Evolutionary conservation across 140 eudicot genomes (phyloP).

Genomic region (Anethum foeniculum): DNA sequence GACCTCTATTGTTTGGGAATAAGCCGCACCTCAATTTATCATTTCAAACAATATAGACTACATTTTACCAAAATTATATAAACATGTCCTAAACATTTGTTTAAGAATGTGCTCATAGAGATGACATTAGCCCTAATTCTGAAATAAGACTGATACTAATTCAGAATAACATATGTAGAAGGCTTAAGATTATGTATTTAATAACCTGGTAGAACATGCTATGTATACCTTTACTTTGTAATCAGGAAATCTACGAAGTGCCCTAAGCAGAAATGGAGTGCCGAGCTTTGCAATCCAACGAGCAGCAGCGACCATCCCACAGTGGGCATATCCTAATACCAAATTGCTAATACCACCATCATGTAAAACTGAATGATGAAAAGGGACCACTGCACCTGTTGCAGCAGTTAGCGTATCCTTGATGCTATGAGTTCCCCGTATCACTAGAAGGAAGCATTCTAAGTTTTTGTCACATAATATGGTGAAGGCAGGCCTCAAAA

Average conservation of each 20-base stretch:
- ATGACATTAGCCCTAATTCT: background rate
- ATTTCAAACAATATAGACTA: background rate
- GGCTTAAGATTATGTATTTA: background rate
- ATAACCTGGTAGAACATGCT: background rate
- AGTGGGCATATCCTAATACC: slow-evolving; percentile 94
- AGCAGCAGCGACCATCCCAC: slow-evolving; percentile 99
- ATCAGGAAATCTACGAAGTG: slow-evolving; percentile 64
- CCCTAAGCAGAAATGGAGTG: slow-evolving; percentile 64
- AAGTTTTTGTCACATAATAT: slow-evolving; percentile 62
- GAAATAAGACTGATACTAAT: background rate
- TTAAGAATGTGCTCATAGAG: background rate
- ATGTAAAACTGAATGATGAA: slow-evolving; percentile 92
- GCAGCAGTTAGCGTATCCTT: slow-evolving; percentile 97
- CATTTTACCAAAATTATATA: background rate
- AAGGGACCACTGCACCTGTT: slow-evolving; percentile 97
- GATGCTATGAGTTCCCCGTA: slow-evolving; percentile 97
- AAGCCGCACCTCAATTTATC: background rate
- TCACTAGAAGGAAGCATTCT: slow-evolving; percentile 76
- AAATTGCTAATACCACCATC: slow-evolving; percentile 96
- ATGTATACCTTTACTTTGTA: slow-evolving; percentile 62
- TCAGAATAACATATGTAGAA: background rate
- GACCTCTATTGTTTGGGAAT: background rate
- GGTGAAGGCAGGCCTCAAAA: slow-evolving; percentile 94
- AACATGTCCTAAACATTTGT: background rate
- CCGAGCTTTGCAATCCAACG: slow-evolving; percentile 98